Base-by-base conservation (phyloP, 495 filamentous ascomycete species). In the Collariella sp. region DNA sequence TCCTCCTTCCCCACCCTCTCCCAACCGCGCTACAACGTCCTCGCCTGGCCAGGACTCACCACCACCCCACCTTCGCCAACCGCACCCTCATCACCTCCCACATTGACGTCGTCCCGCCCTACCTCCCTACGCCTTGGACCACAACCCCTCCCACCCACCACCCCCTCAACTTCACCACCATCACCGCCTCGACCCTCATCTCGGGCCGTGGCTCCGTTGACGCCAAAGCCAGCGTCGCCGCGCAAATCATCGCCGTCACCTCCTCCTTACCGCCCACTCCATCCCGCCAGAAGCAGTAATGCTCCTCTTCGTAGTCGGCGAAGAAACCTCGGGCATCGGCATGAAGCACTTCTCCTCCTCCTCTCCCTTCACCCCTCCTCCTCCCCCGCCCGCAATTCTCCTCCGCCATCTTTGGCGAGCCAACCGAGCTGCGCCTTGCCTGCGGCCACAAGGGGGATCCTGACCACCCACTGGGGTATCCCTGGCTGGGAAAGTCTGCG, bases 361-460 rank as follows among this genome's bases (percentile, higher is more conserved):
- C 76, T 34, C 65, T 70, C 3, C 81, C 20, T 9, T 13, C 19
- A 29, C 16, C 10, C 26, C 6, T 12, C 26, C 26, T 20, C 4
- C n/a, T 5, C n/a, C 24, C n/a, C 16, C 2, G 22, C 7, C 34
- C 22, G n/a, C 49, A 39, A 3, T 61, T 76, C 45, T 50, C 63
- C 11, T 79, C 87, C 4, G 81, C 88, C 55, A 86, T 97, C 65
- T 96, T 96, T 63, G 91, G 85, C 39, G 91, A 97, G 64, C 91
- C 91, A 11, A 97, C 91, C 0, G 88, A 95, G 59, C 76, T 83
- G 49, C 84, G 84, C 65, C 85, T 97, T 24, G 89, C 88, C 1
- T 79, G 85, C 34, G 91, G 91, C 0, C 91, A 97, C 72, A 97
- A 97, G 64, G 91, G 91, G 4, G 85, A 83, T 56, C 88, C 89